These are phyloP conservation scores for Capsicum rhomboideum DNA, from an alignment of 257 asterid species.

Conservation along the genomic window DNA sequence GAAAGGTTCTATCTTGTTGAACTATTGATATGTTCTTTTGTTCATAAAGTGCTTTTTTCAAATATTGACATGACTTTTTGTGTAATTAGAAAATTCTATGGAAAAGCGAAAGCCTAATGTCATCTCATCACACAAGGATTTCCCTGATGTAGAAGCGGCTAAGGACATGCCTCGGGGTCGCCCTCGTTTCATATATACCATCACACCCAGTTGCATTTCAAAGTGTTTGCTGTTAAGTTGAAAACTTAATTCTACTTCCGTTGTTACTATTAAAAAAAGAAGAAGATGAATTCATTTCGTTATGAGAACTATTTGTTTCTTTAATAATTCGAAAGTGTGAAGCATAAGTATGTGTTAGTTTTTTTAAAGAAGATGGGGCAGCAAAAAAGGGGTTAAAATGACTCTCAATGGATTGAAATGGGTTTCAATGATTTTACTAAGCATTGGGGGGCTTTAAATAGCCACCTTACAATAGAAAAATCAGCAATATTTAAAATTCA, in stretches of 20 bases:
- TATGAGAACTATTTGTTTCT: background rate
- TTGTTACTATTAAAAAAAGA: background rate
- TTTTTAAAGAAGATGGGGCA: no score
- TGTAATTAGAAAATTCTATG: background rate
- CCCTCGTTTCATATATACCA: background rate
- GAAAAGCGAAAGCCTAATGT: background rate
- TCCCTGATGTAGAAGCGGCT: background rate
- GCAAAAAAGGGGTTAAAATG: no score
- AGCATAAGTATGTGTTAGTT: no score
- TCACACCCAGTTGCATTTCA: background rate
- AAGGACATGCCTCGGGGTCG: background rate
- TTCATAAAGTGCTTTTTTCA: no score
- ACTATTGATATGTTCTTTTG: no score
- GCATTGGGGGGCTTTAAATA: no score
- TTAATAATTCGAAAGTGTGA: background rate
- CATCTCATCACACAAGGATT: background rate
- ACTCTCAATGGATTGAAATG: no score
- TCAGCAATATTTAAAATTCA: no score
- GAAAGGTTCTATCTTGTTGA: no score
- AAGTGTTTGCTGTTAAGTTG: background rate
- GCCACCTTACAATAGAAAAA: no score
- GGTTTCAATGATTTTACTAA: no score
- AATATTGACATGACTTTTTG: no score
- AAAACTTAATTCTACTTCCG: background rate
- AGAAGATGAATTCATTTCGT: background rate